A percentile compares a stretch with the other conserved stretches of the same genome.
phyloP scores from a whole-genome alignment of 805 yeast genomes.

The Hanseniaspora mollemarum region DNA sequence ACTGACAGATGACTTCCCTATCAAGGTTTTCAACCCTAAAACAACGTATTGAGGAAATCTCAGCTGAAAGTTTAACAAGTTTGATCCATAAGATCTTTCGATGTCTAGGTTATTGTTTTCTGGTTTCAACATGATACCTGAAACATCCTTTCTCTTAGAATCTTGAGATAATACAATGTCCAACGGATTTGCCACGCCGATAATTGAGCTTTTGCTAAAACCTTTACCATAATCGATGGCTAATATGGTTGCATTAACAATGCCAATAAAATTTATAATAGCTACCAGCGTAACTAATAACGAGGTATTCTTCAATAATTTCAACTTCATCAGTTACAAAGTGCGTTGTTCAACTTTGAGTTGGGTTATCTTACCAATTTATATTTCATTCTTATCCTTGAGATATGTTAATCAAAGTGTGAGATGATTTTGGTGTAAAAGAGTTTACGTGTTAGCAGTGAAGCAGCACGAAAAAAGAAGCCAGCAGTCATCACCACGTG shows the following conservation, averaged over 20 bases:
- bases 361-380: too few species aligned
- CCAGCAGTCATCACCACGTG: too few species aligned
- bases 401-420: too few species aligned
- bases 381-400: too few species aligned
- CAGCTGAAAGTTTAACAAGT: slow-evolving; percentile 56
- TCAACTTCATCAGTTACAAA: not conserved
- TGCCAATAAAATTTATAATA: not conserved
- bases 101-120: slow-evolving; percentile 31
- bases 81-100: slow-evolving; percentile 68
- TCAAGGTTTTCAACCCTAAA: slow-evolving; percentile 53
- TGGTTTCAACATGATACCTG: slow-evolving; percentile 59
- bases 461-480: too few species aligned
- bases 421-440: too few species aligned
- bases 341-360: too few species aligned
- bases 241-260: slow-evolving; percentile 38
- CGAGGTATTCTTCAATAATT: not conserved
- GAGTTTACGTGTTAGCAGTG: too few species aligned
- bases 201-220: slow-evolving; percentile 71
- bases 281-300: not conserved
- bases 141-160: slow-evolving; percentile 77
- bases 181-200: slow-evolving; percentile 82
- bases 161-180: slow-evolving; percentile 84
- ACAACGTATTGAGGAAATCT: slow-evolving; percentile 64
- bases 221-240: slow-evolving; percentile 88
- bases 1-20: slow-evolving; percentile 48